Conservation (phyloP, 192 early-diverging fungal genomes). For the Gamsiella multidivaricata region DNA sequence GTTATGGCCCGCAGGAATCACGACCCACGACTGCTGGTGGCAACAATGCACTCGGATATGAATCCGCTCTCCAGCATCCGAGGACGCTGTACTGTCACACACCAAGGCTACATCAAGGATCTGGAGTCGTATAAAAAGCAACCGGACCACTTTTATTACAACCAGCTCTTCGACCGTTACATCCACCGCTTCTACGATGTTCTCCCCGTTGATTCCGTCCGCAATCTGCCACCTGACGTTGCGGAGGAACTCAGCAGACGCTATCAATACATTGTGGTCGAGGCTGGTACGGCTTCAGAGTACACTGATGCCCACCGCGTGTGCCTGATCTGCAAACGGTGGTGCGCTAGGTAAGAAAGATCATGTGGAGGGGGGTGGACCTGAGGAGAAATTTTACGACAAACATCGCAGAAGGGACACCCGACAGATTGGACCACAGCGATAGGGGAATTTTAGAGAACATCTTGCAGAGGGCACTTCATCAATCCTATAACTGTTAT, state of each 20-base stretch:
- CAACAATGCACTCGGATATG: constrained; percentile 90
- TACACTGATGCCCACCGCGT: constrained; percentile 76
- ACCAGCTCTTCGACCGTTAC: constrained; percentile 91
- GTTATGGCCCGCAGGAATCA: constrained; percentile 71
- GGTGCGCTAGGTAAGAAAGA: constrained; percentile 69
- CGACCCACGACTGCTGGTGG: constrained; percentile 80
- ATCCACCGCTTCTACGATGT: constrained; percentile 91
- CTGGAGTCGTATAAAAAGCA: constrained; percentile 68
- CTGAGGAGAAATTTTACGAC: too few species aligned
- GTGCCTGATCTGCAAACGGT: constrained; percentile 76
- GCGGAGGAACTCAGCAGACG: constrained; percentile 68
- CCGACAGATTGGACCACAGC: too few species aligned
- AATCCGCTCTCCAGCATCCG: constrained; percentile 84
- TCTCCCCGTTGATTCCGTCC: constrained; percentile 79
- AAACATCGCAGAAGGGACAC: too few species aligned
- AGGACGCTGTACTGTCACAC: constrained; percentile 82
- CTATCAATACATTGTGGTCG: constrained; percentile 90
- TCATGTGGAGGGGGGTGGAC: constrained; percentile 6
- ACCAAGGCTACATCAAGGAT: constrained; percentile 71
- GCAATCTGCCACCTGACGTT: constrained; percentile 82
- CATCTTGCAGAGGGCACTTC: too few species aligned
- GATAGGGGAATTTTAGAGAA: too few species aligned
- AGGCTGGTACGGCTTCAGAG: constrained; percentile 82
- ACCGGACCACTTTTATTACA: constrained; percentile 87
- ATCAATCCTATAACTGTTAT: too few species aligned